Percentiles rank a stretch among this genome's conserved stretches.
Conservation (phyloP, 352 stramenopile species). For the Pythium sp. region DNA sequence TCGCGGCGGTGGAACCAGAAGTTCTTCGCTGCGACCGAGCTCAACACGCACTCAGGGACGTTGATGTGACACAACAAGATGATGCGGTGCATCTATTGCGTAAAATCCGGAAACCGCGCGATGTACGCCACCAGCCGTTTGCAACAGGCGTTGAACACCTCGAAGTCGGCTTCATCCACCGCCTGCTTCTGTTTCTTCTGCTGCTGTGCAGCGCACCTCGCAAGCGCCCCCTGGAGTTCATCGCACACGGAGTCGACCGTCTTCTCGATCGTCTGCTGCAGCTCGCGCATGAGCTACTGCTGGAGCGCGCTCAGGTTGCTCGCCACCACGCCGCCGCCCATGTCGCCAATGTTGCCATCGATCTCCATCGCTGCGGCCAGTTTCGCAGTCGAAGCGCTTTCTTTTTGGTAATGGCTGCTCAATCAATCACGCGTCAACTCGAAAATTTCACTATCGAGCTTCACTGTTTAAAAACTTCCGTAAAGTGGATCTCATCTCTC, state of each 20-base stretch:
- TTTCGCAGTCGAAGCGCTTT: too few species aligned
- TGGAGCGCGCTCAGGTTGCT: constrained; percentile 16
- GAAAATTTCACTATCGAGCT: too few species aligned
- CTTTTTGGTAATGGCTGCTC: too few species aligned
- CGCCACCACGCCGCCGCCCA: background rate
- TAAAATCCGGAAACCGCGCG: constrained; percentile 40
- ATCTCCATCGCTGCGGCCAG: too few species aligned
- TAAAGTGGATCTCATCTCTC: too few species aligned
- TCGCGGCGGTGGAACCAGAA: constrained; percentile 46
- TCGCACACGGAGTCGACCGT: constrained; percentile 48
- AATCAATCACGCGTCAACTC: too few species aligned
- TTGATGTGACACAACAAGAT: constrained; percentile 62
- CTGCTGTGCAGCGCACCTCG: background rate
- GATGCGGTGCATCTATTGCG: constrained; percentile 62
- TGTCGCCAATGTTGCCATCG: too few species aligned
- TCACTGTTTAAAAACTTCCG: too few species aligned
- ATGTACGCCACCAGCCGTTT: constrained; percentile 63
- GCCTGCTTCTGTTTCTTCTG: constrained; percentile 9
- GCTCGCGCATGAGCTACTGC: constrained; percentile 32
- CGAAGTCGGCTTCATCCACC: constrained; percentile 32
- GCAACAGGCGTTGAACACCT: constrained; percentile 57
- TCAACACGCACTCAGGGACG: constrained; percentile 43
- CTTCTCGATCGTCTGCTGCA: constrained; percentile 43
- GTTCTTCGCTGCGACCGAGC: constrained; percentile 55
- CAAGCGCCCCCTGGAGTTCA: constrained; percentile 12